Conservation (phyloP, 2,329 filamentous ascomycete species). For the Aspergillus sp. region DNA sequence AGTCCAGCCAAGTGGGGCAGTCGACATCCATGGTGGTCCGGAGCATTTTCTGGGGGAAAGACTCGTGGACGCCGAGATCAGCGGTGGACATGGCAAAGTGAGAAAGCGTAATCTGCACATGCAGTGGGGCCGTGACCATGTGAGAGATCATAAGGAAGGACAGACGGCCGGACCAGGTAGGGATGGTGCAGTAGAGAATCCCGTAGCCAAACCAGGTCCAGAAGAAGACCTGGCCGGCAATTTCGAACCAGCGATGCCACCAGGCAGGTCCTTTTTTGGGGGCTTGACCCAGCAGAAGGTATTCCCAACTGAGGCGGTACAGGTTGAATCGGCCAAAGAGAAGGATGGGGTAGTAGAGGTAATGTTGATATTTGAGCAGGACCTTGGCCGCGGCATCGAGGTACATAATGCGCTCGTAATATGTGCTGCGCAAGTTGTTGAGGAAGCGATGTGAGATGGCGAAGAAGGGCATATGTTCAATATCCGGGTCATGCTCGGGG, state of each 20-base stretch:
- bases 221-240: constrained; percentile 73
- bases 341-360: constrained; percentile 79
- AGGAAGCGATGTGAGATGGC: constrained; percentile 81
- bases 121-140: constrained; percentile 74
- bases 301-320: constrained; percentile 76
- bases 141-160: constrained; percentile 78
- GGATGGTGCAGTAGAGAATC: constrained; percentile 71
- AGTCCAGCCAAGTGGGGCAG: constrained; percentile 83
- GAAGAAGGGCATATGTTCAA: constrained; percentile 86
- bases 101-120: constrained; percentile 86
- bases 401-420: constrained; percentile 76
- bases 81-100: constrained; percentile 93
- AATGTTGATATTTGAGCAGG: constrained; percentile 71
- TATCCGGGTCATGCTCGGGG: constrained; percentile 93
- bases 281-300: constrained; percentile 67
- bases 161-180: constrained; percentile 66
- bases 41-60: constrained; percentile 86
- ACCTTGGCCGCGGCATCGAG: constrained; percentile 73
- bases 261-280: constrained; percentile 72
- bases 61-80: constrained; percentile 78
- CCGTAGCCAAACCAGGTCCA: constrained; percentile 85
- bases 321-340: constrained; percentile 83
- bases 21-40: constrained; percentile 93
- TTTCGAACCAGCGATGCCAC: constrained; percentile 81
- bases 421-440: constrained; percentile 69